Evolutionary conservation across 1,139 yeast genomes (phyloP).

Genomic region (Geotrichum siamense): DNA sequence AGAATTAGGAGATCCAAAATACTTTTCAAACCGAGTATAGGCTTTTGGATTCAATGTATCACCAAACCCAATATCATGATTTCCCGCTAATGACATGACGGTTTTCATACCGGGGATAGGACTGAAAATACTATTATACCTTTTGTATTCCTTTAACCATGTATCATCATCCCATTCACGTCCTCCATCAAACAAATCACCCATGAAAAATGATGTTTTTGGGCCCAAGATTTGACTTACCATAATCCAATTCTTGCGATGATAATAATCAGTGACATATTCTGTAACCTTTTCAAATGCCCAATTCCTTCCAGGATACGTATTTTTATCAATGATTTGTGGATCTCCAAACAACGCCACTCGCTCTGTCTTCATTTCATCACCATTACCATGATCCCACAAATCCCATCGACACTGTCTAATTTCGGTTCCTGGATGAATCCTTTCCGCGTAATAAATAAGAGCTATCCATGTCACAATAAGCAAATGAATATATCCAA

Average conservation of each 20-base stretch:
- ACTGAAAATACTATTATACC: constrained; percentile 62
- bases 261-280: constrained; percentile 61
- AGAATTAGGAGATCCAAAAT: constrained; percentile 65
- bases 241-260: constrained; percentile 65
- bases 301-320: constrained; percentile 42
- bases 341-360: constrained; percentile 85
- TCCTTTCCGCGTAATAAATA: constrained; percentile 56
- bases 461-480: constrained; percentile 43
- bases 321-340: constrained; percentile 74
- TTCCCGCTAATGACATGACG: constrained; percentile 68
- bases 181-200: constrained; percentile 94
- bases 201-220: constrained; percentile 69
- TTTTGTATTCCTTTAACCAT: constrained; percentile 66
- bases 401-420: constrained; percentile 52
- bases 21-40: constrained; percentile 54
- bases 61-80: constrained; percentile 94
- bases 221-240: constrained; percentile 60
- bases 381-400: constrained; percentile 51
- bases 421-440: constrained; percentile 45
- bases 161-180: constrained; percentile 67
- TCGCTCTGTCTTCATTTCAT: constrained; percentile 48
- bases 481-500: constrained; percentile 19
- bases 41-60: constrained; percentile 50
- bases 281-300: constrained; percentile 33
- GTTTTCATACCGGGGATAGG: constrained; percentile 30